Evolutionary conservation across 495 filamentous ascomycete genomes (phyloP).

Genomic region (Hamigera avellanea): DNA sequence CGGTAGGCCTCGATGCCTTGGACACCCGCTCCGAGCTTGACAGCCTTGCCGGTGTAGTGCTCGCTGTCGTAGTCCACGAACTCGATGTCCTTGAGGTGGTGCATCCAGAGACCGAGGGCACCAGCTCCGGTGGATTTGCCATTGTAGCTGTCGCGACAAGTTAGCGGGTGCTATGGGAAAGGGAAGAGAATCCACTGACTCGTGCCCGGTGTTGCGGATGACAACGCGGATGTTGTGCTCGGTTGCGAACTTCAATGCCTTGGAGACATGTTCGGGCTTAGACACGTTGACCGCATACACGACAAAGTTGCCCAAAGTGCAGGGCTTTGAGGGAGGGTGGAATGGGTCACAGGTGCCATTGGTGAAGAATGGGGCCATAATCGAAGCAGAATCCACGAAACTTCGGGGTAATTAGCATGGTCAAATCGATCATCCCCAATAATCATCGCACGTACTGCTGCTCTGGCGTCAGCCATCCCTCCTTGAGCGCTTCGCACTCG

Average conservation of each 20-base stretch:
- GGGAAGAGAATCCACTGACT: slow-evolving; percentile 8
- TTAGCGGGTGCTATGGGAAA: background rate
- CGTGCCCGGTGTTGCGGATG: slow-evolving; percentile 53
- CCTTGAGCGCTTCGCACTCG: slow-evolving; percentile 13
- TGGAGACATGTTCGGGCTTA: slow-evolving; percentile 15
- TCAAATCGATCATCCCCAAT: background rate
- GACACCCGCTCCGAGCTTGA: slow-evolving; percentile 45
- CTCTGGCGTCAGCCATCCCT: slow-evolving; percentile 19
- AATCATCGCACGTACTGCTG: slow-evolving; percentile 15
- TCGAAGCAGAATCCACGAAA: slow-evolving; percentile 24
- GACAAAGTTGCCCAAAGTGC: slow-evolving; percentile 46
- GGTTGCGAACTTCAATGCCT: slow-evolving; percentile 34
- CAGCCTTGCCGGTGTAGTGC: slow-evolving; percentile 35
- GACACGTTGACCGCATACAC: slow-evolving; percentile 35
- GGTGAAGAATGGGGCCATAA: slow-evolving; percentile 31
- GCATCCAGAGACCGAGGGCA: slow-evolving; percentile 43
- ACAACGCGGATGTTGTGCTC: slow-evolving; percentile 47
- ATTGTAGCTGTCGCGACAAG: slow-evolving; percentile 19
- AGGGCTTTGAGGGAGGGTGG: slow-evolving; percentile 33
- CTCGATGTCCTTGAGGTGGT: slow-evolving; percentile 37
- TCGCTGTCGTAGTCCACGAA: slow-evolving; percentile 22
- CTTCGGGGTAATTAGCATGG: slow-evolving; percentile 3
- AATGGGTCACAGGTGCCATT: slow-evolving; percentile 47
- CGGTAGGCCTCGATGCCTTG: slow-evolving; percentile 35
- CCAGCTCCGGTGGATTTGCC: slow-evolving; percentile 48